Base-by-base conservation (phyloP, 1,284 basidiomycete species). In the Boletus sp. region DNA sequence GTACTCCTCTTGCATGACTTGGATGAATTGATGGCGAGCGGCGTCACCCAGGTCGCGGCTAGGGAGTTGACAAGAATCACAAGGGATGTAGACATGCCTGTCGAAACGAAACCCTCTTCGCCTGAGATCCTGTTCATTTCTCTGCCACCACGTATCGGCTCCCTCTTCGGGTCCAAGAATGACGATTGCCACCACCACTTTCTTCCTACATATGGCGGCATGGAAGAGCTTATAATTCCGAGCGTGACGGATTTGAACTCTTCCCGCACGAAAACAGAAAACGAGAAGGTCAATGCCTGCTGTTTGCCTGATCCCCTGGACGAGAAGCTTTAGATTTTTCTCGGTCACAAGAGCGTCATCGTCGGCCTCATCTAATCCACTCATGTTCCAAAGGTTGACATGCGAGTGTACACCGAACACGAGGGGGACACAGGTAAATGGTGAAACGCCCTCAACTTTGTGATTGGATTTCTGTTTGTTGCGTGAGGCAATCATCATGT, bases 251-350 rank as follows among this genome's bases (percentile, higher is more conserved):
- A 57, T 5, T 41, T 52, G 60, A 4, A 55, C 59, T 54, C 68
- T 70, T 24, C 69, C 65, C 7, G 59, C 68, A 20, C 67, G 68
- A 18, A 69, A 67, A 52, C 66, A 68, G 35, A 66, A 69, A 15
- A 69, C 36, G 37, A 71, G 64, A 20, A 72, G 67, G 29, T 68
- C 57, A 13, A 73, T 55, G 9, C 71, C 67, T 2, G 49, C 47
- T 15, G 46, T 55, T 42, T 60, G 56, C 2, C 63, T 60, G 41
- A 78, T 65, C 12, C 65, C 63, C 12, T 58, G 63, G 12, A 68
- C 43, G 31, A 69, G 42, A 13, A 50, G 46, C 39, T 57, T 69
- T 1, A 71, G 45, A 29, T 54, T 61, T 37, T 52, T 50, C 16
- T 56, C 54, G 0, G 69, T 67, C 27, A 60, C 27, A 53, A 66